phyloP scores from a whole-genome alignment of 208 protist species.

The Trypanosoma boissoni region DNA sequence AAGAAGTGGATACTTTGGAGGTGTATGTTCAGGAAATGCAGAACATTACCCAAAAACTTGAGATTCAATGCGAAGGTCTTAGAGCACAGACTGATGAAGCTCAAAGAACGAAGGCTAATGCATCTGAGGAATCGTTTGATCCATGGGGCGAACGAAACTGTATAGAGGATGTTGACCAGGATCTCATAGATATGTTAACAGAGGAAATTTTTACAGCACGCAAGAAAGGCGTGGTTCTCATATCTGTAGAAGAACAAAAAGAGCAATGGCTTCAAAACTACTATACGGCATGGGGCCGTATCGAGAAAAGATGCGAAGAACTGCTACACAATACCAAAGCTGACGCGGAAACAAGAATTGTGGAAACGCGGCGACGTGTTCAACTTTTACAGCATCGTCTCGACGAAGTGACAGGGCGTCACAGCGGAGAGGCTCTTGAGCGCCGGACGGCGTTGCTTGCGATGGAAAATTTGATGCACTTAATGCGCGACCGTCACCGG shows the following conservation, averaged over 20 bases:
- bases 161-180: conserved; percentile 13
- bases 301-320: conserved; percentile 1
- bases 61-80: conserved; percentile 17
- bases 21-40: conserved; percentile 26
- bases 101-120: background rate
- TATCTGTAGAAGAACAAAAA: conserved; percentile 8
- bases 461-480: conserved; percentile 12
- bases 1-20: conserved; percentile 9
- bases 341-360: background rate
- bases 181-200: conserved; percentile 1
- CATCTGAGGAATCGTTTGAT: background rate
- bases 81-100: conserved; percentile 3
- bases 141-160: background rate
- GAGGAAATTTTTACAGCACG: background rate
- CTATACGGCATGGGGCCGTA: conserved; percentile 8
- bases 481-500: conserved; percentile 1
- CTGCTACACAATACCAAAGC: conserved; percentile 1
- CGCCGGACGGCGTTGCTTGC: background rate
- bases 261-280: conserved; percentile 19
- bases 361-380: background rate
- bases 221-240: background rate
- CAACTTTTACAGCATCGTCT: background rate
- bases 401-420: background rate
- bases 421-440: conserved; percentile 11
- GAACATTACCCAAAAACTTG: conserved; percentile 1